phyloP scores from a whole-genome alignment of 1,284 basidiomycete genomes.

The Boletellus deceptivus region DNA sequence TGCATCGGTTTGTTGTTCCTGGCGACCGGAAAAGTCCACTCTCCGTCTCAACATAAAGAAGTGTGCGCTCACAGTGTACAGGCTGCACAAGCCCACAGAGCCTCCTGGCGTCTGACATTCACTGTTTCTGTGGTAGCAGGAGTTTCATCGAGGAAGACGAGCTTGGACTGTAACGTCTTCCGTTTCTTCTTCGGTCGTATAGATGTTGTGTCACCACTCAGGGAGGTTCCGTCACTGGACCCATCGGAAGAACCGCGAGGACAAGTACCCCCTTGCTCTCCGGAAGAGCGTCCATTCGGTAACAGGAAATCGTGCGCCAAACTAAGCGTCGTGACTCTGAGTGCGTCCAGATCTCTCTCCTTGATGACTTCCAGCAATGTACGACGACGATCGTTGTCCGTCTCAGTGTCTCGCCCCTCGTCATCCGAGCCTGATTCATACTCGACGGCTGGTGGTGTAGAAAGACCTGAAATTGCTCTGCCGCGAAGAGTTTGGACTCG shows the following conservation, averaged over 20 bases:
- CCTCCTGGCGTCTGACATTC: not conserved
- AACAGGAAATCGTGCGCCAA: slow-evolving; percentile 20
- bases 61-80: slow-evolving; percentile 25
- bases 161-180: slow-evolving; percentile 12
- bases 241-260: not conserved
- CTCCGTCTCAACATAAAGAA: not conserved
- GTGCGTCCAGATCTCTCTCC: slow-evolving; percentile 26
- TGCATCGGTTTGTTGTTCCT: slow-evolving; percentile 29
- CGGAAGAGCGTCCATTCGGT: slow-evolving; percentile 7
- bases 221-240: not conserved
- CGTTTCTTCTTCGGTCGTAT: slow-evolving; percentile 19
- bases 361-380: slow-evolving; percentile 21
- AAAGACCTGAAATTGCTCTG: slow-evolving; percentile 1
- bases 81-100: slow-evolving; percentile 23
- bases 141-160: slow-evolving; percentile 1
- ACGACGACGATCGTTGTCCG: slow-evolving; percentile 24
- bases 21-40: not conserved
- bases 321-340: slow-evolving; percentile 19
- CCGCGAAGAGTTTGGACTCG: slow-evolving; percentile 47
- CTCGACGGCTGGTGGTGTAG: not conserved
- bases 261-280: not conserved
- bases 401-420: slow-evolving; percentile 13
- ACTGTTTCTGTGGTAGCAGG: not conserved
- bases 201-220: not conserved
- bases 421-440: slow-evolving; percentile 16